Evolutionary conservation across 2,329 filamentous ascomycete species (phyloP), one percentile per base, ranked within the genome.

Genomic region (Venturia nashicola): DNA sequence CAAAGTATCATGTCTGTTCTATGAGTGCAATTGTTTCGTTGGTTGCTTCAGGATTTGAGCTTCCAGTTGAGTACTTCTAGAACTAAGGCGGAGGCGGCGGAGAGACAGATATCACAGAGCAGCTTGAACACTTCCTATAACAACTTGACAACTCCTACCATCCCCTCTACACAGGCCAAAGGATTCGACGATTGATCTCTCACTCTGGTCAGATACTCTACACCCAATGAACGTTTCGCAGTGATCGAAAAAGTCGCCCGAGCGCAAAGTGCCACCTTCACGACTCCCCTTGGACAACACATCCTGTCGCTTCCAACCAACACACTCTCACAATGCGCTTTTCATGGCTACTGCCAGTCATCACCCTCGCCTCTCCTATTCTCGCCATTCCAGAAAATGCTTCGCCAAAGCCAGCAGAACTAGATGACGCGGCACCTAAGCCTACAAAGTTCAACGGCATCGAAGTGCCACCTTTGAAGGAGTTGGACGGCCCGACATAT

Each of bases 391-490:
- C 61, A 43, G 54, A 34, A 34, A 48, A 63, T 14, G 27, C 48
- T 40, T 39, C 34, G 20, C 43, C 39, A 48, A 46, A 43, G 20
- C 43, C 40, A 32, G 46, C 59, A 43, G 23, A 20, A 18, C 40
- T 34, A 8, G 51, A 63, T 42, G 62, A 64, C 42, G 43, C 43
- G 23, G 59, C 16, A 18, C 60, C 63, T 32, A 51, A 65, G 39
- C 23, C 64, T 18, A 63, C 64, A 16, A 64, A 73, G 48, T 90
- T 90, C 77, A 87, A 90, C 71, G 83, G 79, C 67, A 79, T 86
- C 69, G 78, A 78, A 46, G 87, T 91, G 44, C 87, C 88, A 43
- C 83, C 86, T 5, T 76, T 89, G 70, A 74, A 81, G 54, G 82
- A 87, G 70, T 71, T 91, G 66, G 82, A 80, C 2, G 80, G 81